Evolutionary conservation across 306 rosid genomes (phyloP).

Genomic region (Quercus wislizeni): DNA sequence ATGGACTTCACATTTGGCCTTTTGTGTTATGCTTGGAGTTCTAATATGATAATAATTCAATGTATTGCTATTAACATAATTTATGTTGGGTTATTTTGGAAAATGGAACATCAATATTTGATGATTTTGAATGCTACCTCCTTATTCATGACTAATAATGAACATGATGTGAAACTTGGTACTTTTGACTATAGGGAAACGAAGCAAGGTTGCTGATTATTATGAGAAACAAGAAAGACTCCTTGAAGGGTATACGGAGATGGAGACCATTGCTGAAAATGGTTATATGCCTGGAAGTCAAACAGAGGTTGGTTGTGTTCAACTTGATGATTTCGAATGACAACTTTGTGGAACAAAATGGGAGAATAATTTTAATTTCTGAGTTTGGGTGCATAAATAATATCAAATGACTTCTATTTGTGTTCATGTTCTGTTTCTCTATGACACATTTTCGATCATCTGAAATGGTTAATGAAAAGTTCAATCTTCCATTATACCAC

Average conservation of each 20-base stretch:
- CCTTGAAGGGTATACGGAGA: conserved; percentile 73
- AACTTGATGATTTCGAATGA: no score
- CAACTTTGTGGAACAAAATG: no score
- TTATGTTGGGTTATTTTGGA: background rate
- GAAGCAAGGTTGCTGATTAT: conserved; percentile 60
- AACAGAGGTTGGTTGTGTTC: conserved; percentile 50
- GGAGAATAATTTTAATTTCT: no score
- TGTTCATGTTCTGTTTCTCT: no score
- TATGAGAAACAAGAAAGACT: conserved; percentile 74
- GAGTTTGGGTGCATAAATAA: no score
- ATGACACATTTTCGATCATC: no score
- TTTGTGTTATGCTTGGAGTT: background rate
- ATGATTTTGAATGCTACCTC: background rate
- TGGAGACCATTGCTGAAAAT: conserved; percentile 64
- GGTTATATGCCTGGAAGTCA: conserved; percentile 65
- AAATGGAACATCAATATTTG: background rate
- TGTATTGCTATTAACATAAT: background rate
- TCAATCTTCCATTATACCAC: no score
- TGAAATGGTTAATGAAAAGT: no score
- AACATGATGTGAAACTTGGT: background rate
- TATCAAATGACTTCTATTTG: no score
- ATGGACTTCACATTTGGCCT: no score
- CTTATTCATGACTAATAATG: background rate
- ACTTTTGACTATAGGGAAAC: conserved; percentile 39
- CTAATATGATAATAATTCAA: background rate